These are phyloP conservation scores for Vigna radiata DNA, from an alignment of 306 rosid species.

Conservation along the genomic window DNA sequence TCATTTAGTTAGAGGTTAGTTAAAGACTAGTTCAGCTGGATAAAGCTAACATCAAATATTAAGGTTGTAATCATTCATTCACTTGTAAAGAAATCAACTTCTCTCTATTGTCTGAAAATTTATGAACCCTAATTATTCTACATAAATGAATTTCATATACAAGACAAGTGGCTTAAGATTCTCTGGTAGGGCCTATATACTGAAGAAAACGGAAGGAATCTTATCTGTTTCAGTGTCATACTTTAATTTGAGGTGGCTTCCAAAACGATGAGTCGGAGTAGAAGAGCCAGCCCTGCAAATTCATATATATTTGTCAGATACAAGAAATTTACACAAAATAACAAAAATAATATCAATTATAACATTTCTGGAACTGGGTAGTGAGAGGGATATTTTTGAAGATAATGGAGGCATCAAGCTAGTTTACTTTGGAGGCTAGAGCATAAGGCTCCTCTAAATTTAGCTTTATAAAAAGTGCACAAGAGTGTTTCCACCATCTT, in stretches of 20 bases:
- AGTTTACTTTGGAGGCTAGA: background rate
- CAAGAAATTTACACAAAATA: slow-evolving; percentile 6
- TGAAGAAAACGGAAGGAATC: slow-evolving; percentile 33
- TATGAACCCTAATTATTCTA: too few species aligned
- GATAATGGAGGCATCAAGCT: slow-evolving; percentile 10
- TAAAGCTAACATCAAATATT: too few species aligned
- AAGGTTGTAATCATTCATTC: too few species aligned
- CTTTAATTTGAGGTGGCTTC: slow-evolving; percentile 96
- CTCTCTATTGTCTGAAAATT: too few species aligned
- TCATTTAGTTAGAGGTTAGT: too few species aligned
- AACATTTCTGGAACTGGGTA: background rate
- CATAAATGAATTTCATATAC: slow-evolving; percentile 5
- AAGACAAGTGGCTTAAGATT: background rate
- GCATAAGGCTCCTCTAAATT: slow-evolving; percentile 1
- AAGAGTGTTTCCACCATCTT: background rate
- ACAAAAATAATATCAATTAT: background rate
- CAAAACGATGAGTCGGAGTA: slow-evolving; percentile 82
- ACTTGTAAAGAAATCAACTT: too few species aligned
- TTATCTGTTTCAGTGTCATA: slow-evolving; percentile 46
- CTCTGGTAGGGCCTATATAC: background rate
- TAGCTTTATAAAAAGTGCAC: background rate
- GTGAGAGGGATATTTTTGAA: background rate
- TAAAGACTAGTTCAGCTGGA: too few species aligned
- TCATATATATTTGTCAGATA: background rate
- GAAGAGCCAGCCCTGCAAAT: slow-evolving; percentile 96